A percentile compares a stretch with the other conserved stretches of the same genome.
These are phyloP conservation scores for Salix viminalis DNA, from an alignment of 345 rosid genomes.

Conservation along the genomic window DNA sequence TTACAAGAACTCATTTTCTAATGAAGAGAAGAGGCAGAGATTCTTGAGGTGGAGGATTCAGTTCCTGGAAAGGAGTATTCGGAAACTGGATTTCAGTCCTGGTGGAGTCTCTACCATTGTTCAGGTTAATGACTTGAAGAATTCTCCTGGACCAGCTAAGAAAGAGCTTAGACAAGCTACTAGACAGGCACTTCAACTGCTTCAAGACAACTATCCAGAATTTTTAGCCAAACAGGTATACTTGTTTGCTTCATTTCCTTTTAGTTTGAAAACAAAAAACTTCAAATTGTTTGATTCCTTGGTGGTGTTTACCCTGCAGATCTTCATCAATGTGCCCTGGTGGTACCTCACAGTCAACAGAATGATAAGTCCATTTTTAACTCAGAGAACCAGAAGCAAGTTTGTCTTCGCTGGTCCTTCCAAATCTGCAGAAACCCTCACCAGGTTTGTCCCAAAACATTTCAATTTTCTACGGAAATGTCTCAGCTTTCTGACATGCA, in stretches of 20 bases:
- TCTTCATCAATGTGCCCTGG: constrained; percentile 34
- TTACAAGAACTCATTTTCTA: constrained; percentile 17
- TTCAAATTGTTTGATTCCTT: background rate
- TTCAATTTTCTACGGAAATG: background rate
- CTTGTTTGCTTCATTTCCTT: too few relatives aligned
- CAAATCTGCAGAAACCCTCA: constrained; percentile 28
- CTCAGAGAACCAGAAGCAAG: constrained; percentile 31
- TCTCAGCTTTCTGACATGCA: background rate
- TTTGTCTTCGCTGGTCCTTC: constrained; percentile 26
- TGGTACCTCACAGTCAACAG: constrained; percentile 27
- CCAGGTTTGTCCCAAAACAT: constrained; percentile 9
- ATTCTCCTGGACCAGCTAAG: constrained; percentile 31
- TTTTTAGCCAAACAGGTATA: constrained; percentile 31
- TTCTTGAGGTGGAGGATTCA: constrained; percentile 33
- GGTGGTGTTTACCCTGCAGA: background rate
- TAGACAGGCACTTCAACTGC: constrained; percentile 21
- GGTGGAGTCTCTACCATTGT: constrained; percentile 24
- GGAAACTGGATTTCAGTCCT: constrained; percentile 24
- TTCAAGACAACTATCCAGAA: constrained; percentile 36
- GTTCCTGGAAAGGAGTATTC: constrained; percentile 22
- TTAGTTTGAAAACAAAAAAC: too few relatives aligned
- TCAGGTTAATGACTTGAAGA: constrained; percentile 32
- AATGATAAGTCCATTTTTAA: constrained; percentile 32
- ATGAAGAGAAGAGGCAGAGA: constrained; percentile 22
- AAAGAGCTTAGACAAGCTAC: constrained; percentile 28